phyloP scores from a whole-genome alignment of 495 filamentous ascomycete genomes.

The Talaromyces wortmannii region DNA sequence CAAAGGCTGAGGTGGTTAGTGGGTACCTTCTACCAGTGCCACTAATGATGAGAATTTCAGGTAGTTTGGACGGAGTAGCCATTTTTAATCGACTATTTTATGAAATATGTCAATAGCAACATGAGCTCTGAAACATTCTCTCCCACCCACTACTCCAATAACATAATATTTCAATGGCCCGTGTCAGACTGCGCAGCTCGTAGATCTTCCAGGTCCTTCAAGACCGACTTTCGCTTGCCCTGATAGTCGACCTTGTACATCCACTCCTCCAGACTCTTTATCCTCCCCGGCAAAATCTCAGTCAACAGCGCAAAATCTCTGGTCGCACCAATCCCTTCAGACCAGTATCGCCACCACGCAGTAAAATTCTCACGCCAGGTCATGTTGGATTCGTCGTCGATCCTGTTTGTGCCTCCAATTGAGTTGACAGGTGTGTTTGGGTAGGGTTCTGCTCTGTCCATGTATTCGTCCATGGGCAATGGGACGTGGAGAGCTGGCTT shows the following conservation, averaged over 20 bases:
- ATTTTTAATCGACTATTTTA: not conserved
- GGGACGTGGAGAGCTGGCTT: slow-evolving; percentile 36
- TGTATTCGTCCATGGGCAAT: slow-evolving; percentile 36
- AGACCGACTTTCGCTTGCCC: not conserved
- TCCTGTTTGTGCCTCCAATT: slow-evolving; percentile 31
- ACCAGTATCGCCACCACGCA: slow-evolving; percentile 45
- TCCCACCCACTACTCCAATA: no score
- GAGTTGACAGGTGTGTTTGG: not conserved
- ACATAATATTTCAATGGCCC: not conserved
- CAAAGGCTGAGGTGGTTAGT: not conserved
- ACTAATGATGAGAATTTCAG: slow-evolving; percentile 36
- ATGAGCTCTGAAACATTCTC: no score
- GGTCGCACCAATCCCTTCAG: slow-evolving; percentile 23
- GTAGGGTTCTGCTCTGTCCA: slow-evolving; percentile 11
- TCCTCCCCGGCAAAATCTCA: slow-evolving; percentile 41
- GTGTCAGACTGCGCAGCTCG: not conserved
- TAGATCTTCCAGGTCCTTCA: not conserved
- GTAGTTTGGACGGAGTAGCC: not conserved
- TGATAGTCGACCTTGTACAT: slow-evolving; percentile 6
- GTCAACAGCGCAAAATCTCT: slow-evolving; percentile 46
- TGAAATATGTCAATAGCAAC: no score
- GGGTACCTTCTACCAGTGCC: slow-evolving; percentile 40
- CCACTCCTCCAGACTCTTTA: slow-evolving; percentile 26
- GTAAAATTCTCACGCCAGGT: slow-evolving; percentile 44
- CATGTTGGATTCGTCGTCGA: slow-evolving; percentile 33